Percentiles rank a stretch among this genome's conserved stretches.
These are phyloP conservation scores for Alternaria consortialis DNA, from an alignment of 2,329 filamentous ascomycete species.

Conservation along the genomic window DNA sequence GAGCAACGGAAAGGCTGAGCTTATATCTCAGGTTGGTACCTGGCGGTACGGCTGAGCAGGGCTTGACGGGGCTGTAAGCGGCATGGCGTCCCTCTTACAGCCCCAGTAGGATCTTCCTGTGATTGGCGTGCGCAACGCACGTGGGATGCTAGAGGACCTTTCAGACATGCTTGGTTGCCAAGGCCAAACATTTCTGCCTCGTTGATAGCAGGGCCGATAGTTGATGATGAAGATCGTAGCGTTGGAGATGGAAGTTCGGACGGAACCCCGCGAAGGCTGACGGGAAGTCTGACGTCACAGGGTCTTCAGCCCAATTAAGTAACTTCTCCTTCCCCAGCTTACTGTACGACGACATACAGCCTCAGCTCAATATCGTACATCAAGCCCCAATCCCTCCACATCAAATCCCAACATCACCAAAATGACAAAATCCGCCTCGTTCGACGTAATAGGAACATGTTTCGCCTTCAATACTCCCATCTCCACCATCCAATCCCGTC, in stretches of 20 bases:
- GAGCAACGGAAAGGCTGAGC: slow-evolving; percentile 4
- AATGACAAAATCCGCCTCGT: slow-evolving; percentile 33
- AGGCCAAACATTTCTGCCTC: not conserved
- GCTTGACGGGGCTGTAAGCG: slow-evolving; percentile 8
- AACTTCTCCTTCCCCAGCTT: not conserved
- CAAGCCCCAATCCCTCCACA: not conserved
- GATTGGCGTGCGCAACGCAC: slow-evolving; percentile 1
- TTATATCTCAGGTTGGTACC: slow-evolving; percentile 16
- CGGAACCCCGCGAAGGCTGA: not conserved
- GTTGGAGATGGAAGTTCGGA: not conserved
- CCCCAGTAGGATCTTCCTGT: not conserved
- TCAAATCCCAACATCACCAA: not conserved
- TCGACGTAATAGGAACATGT: slow-evolving; percentile 40
- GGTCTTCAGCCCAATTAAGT: not conserved
- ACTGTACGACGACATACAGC: not conserved
- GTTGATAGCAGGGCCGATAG: not conserved
- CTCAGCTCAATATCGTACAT: not conserved
- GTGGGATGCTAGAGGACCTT: slow-evolving; percentile 13
- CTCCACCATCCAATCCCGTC: slow-evolving; percentile 24
- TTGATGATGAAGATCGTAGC: not conserved
- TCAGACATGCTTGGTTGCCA: not conserved
- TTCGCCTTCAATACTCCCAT: slow-evolving; percentile 34
- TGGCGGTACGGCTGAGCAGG: slow-evolving; percentile 8
- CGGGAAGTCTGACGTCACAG: slow-evolving; percentile 13
- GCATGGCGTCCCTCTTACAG: slow-evolving; percentile 1